Percentiles rank a stretch among this genome's conserved stretches.
These are phyloP conservation scores for Ophiostoma piceae DNA, from an alignment of 2,329 filamentous ascomycete genomes.

Conservation along the genomic window DNA sequence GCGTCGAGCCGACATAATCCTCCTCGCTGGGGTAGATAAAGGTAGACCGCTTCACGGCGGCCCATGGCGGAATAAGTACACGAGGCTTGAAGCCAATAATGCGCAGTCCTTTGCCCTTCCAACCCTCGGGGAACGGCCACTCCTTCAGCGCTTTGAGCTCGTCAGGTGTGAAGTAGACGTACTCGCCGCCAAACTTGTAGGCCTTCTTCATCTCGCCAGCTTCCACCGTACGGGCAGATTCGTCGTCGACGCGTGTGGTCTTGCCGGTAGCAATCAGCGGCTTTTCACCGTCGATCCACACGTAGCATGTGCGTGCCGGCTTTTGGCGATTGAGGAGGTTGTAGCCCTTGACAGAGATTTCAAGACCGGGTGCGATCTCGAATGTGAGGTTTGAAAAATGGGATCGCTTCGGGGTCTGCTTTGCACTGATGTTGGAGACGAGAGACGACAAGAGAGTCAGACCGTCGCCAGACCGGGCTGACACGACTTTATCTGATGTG, in stretches of 20 bases:
- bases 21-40: constrained; percentile 95
- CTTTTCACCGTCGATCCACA: constrained; percentile 82
- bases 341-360: constrained; percentile 89
- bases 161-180: constrained; percentile 77
- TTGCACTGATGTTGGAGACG: constrained; percentile 90
- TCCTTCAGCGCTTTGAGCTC: constrained; percentile 72
- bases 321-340: constrained; percentile 80
- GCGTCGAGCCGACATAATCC: constrained; percentile 81
- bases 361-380: constrained; percentile 77
- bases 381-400: constrained; percentile 83
- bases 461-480: constrained; percentile 53
- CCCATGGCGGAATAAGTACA: constrained; percentile 71
- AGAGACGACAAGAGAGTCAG: constrained; percentile 66
- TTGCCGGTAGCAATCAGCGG: constrained; percentile 72
- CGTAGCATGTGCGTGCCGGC: constrained; percentile 74
- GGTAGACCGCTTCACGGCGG: constrained; percentile 75
- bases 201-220: constrained; percentile 82
- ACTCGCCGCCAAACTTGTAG: constrained; percentile 92
- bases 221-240: constrained; percentile 70
- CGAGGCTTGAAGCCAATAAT: constrained; percentile 92
- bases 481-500: constrained; percentile 51
- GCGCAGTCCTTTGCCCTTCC: constrained; percentile 75
- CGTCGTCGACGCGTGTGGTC: constrained; percentile 70
- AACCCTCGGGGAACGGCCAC: constrained; percentile 37
- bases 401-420: constrained; percentile 76